Base-by-base conservation (phyloP, 345 rosid genomes). In the Gossypium sturtianum region DNA sequence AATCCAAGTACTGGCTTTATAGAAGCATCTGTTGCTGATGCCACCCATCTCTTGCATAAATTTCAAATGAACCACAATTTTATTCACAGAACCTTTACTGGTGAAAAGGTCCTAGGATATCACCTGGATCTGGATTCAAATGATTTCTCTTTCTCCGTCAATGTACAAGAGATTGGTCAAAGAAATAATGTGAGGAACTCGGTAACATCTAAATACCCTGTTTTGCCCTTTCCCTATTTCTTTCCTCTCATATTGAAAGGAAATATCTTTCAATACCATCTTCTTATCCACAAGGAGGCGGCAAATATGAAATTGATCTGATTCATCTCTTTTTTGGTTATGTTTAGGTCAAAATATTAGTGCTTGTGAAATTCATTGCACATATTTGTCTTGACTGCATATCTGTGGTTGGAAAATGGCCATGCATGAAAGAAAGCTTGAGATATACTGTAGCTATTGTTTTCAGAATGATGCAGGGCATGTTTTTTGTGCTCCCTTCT, bases 1-100 rank as follows among this genome's bases (percentile, higher is more conserved):
- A 80, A 84, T 79, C 87, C 82, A 9, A 59, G 62, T 72, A 86
- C 83, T 71, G 88, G 93, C 54, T 82, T 74, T 71, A 41, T 92
- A 19, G 97, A 90, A 80, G 98, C 92, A 69, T 84, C 80, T 78
- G 84, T 86, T 60, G 48, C 76, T 70, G 88, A 82, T 79, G 87
- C 97, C 65, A 74, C 67, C 74, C 82, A 71, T 59, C 80, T 78
- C 76, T 80, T 92, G 73, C 85, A 78, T 82, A 84, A 85, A 43
- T 87, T 88, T 81, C 87, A 81, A 76, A 80, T 91, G 71, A 89
- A 92, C 80, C 74, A 80, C 2, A 78, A 81, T 29, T 78, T 82
- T 71, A 84, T 89, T 54, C 65, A 51, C 29, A 80, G 71, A 81
- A 87, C 82, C 59, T 81, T 73, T 53, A 54, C 60, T 20, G 86